Conservation (phyloP, 169 alveolate species). For the Plasmodium chabaudi region DNA sequence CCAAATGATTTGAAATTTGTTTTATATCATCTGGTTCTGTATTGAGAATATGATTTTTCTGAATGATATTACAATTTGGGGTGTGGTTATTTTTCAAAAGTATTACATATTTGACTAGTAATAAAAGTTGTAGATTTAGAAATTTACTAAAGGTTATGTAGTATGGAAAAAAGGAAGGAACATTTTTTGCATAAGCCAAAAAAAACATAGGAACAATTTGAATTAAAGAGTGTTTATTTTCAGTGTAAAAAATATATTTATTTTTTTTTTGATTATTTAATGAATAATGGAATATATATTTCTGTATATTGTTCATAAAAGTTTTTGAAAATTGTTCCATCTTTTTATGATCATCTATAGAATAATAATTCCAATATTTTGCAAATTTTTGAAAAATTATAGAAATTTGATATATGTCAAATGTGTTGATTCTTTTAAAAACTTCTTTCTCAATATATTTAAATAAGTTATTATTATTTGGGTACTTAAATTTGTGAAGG, state of each 20-base stretch:
- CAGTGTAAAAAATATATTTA: slow-evolving; percentile 33
- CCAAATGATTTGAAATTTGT: neutral
- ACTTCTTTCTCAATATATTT: slow-evolving; percentile 30
- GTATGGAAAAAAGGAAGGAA: slow-evolving; percentile 16
- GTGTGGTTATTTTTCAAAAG: slow-evolving; percentile 9
- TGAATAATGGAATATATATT: slow-evolving; percentile 22
- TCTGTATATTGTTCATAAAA: slow-evolving; percentile 38
- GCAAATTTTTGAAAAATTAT: slow-evolving; percentile 34
- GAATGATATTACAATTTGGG: no score
- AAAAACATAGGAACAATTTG: slow-evolving; percentile 68
- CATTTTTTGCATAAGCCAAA: slow-evolving; percentile 39
- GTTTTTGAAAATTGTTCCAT: slow-evolving; percentile 1
- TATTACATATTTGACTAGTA: slow-evolving; percentile 14
- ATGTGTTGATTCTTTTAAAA: slow-evolving; percentile 28
- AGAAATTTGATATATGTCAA: slow-evolving; percentile 39
- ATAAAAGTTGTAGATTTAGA: slow-evolving; percentile 11
- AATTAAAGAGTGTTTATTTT: slow-evolving; percentile 31
- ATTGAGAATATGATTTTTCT: no score
- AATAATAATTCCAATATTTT: slow-evolving; percentile 6
- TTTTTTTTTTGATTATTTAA: slow-evolving; percentile 5
- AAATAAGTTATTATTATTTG: neutral
- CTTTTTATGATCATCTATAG: slow-evolving; percentile 2
- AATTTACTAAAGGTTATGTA: slow-evolving; percentile 28
- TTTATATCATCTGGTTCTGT: neutral
- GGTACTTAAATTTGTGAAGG: neutral